phyloP scores from a whole-genome alignment of 208 protist species.

The Crithidia brevicula region DNA sequence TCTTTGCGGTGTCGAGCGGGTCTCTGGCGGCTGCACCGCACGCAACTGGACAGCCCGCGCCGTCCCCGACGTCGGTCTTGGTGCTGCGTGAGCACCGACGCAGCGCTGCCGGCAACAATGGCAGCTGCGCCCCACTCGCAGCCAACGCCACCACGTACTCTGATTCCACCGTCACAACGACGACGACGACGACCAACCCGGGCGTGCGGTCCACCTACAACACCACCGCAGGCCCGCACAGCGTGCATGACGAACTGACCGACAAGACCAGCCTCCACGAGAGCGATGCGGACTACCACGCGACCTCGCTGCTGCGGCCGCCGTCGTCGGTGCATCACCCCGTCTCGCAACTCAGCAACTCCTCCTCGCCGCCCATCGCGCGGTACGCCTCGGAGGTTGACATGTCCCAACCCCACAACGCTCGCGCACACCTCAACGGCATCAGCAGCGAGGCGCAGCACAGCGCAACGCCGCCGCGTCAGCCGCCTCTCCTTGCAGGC shows the following conservation, averaged over 20 bases:
- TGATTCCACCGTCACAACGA: background rate
- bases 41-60: background rate
- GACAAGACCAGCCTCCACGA: conserved; percentile 2
- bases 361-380: background rate
- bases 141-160: background rate
- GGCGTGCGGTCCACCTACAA: background rate
- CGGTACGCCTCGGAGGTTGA: background rate
- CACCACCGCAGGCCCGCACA: background rate
- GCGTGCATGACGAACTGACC: background rate
- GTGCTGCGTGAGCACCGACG: conserved; percentile 5
- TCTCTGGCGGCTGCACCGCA: background rate
- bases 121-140: background rate
- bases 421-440: background rate
- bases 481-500: no score
- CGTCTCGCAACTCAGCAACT: conserved; percentile 1
- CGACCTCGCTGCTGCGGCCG: background rate
- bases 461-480: background rate
- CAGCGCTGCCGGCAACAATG: background rate
- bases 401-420: background rate
- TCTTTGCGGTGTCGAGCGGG: background rate
- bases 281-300: background rate
- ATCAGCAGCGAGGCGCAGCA: background rate
- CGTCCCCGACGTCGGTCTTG: conserved; percentile 6
- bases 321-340: conserved; percentile 3
- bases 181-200: background rate